phyloP scores from a whole-genome alignment of 257 asterid species.

The Hygrophila difformis region DNA sequence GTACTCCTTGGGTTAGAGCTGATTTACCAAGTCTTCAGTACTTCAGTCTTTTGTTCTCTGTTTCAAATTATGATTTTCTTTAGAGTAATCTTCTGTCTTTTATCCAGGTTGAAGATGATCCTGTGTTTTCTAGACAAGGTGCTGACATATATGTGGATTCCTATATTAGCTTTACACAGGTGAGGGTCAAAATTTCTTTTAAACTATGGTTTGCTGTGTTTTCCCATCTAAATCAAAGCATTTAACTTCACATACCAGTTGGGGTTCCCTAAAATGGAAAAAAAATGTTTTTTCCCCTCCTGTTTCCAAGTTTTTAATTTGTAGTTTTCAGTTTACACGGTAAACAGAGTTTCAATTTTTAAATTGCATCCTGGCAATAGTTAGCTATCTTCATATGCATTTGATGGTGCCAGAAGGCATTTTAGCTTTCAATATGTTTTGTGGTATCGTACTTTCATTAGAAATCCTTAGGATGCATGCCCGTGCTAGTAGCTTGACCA shows the following conservation, averaged over 20 bases:
- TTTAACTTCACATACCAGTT: background rate
- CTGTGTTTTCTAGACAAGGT: constrained; percentile 67
- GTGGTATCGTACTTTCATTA: background rate
- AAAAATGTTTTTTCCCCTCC: background rate
- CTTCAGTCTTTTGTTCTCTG: background rate
- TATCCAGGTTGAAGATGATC: constrained; percentile 69
- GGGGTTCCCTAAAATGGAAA: background rate
- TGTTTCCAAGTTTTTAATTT: background rate
- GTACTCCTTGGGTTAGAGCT: constrained; percentile 2
- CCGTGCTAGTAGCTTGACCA: background rate
- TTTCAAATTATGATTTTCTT: too few relatives aligned
- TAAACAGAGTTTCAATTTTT: too few relatives aligned
- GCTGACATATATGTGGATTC: constrained; percentile 77
- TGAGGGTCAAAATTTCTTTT: constrained; percentile 25
- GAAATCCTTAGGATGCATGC: background rate
- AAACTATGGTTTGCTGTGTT: background rate
- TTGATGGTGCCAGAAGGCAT: background rate
- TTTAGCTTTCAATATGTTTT: background rate
- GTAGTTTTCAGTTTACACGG: too few relatives aligned
- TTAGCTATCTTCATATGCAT: background rate
- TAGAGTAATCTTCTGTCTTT: background rate
- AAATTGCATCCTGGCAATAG: background rate
- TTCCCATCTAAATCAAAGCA: background rate
- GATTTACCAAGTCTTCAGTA: background rate
- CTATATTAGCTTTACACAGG: constrained; percentile 72